Conservation (phyloP, 345 rosid genomes). For the Reutealis trisperma region DNA sequence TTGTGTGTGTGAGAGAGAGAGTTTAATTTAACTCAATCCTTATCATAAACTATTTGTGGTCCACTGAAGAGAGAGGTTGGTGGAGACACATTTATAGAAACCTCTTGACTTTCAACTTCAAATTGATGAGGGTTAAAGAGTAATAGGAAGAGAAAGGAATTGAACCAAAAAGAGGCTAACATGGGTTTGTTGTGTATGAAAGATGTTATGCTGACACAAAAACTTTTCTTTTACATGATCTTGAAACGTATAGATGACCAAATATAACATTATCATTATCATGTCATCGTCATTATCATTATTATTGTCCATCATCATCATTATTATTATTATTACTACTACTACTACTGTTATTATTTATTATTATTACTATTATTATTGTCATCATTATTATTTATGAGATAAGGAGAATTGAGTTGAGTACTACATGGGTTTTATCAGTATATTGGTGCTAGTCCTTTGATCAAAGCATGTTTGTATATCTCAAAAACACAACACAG, state of each 20-base stretch:
- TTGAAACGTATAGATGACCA: slow-evolving; percentile 1
- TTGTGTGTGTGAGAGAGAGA: neutral
- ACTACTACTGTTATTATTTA: no score
- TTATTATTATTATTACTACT: no score
- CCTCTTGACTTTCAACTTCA: neutral
- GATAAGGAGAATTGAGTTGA: neutral
- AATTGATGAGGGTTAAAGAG: neutral
- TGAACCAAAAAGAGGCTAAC: neutral
- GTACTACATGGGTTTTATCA: neutral
- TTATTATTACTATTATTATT: neutral
- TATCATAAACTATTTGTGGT: neutral
- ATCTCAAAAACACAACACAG: neutral
- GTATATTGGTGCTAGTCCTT: neutral
- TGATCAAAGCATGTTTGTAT: neutral
- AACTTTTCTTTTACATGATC: neutral
- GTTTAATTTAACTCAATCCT: neutral
- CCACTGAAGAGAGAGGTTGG: neutral
- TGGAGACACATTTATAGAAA: neutral
- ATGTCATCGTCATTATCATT: no score
- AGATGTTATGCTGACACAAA: neutral
- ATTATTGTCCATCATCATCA: no score
- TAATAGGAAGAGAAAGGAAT: neutral
- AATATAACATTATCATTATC: no score
- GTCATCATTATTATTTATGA: neutral
- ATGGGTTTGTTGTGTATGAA: neutral